phyloP scores from a whole-genome alignment of 208 protist genomes.

The Naegleria gruberi region DNA sequence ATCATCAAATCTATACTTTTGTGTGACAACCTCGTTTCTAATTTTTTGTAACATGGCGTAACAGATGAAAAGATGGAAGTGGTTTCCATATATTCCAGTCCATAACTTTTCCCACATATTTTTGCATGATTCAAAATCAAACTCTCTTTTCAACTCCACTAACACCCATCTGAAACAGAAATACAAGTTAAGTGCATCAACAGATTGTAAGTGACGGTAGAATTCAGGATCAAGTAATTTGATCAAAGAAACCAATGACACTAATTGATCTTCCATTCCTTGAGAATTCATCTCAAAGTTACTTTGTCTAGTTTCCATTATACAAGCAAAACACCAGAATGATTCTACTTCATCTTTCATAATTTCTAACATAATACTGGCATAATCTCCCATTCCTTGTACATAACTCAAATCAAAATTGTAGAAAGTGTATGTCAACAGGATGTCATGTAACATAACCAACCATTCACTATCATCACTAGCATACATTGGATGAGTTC shows the following conservation, averaged over 20 bases:
- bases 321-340: constrained; percentile 48
- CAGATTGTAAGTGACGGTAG: constrained; percentile 47
- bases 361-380: constrained; percentile 51
- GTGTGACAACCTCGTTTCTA: background rate
- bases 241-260: constrained; percentile 46
- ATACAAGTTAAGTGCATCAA: constrained; percentile 54
- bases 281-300: constrained; percentile 24
- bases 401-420: constrained; percentile 82
- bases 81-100: background rate
- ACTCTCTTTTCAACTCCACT: constrained; percentile 70
- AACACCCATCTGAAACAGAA: constrained; percentile 77
- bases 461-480: constrained; percentile 50
- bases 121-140: constrained; percentile 51
- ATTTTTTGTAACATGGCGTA: constrained; percentile 2
- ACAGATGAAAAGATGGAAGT: constrained; percentile 17
- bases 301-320: constrained; percentile 55
- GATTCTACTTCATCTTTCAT: constrained; percentile 42
- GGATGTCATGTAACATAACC: constrained; percentile 50
- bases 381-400: constrained; percentile 73
- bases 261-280: constrained; percentile 49
- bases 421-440: constrained; percentile 67
- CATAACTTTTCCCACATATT: constrained; percentile 73
- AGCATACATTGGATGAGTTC: constrained; percentile 44
- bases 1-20: constrained; percentile 26
- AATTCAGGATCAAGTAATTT: constrained; percentile 53